phyloP scores from a whole-genome alignment of 306 rosid genomes.

The Comarum palustre region DNA sequence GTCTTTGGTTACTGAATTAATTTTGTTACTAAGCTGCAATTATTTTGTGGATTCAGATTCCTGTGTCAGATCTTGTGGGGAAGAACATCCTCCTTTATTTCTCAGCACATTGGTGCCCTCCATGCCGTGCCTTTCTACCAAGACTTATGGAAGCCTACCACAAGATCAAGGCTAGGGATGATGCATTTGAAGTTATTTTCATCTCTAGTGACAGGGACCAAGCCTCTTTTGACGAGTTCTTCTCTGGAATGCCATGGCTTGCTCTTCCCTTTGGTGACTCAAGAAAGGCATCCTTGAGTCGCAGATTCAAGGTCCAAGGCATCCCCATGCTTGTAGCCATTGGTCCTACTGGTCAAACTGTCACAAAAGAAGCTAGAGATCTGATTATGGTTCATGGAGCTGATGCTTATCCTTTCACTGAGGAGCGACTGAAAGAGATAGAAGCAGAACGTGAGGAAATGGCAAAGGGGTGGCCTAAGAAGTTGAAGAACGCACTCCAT shows the following conservation, averaged over 20 bases:
- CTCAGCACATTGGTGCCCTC: slow-evolving; percentile 86
- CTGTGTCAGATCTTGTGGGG: slow-evolving; percentile 60
- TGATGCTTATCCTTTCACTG: slow-evolving; percentile 68
- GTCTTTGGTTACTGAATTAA: not conserved
- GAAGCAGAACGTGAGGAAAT: slow-evolving; percentile 44
- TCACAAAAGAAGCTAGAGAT: slow-evolving; percentile 49
- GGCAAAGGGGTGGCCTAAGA: slow-evolving; percentile 70
- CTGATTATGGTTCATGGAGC: slow-evolving; percentile 49
- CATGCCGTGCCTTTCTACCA: slow-evolving; percentile 73
- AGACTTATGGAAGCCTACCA: slow-evolving; percentile 55
- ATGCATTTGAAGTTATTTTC: slow-evolving; percentile 62
- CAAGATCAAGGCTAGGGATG: slow-evolving; percentile 54
- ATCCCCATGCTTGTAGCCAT: slow-evolving; percentile 65
- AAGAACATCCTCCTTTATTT: slow-evolving; percentile 71
- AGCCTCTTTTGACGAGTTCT: slow-evolving; percentile 54
- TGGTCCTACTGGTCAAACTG: slow-evolving; percentile 59
- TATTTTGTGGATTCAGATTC: slow-evolving; percentile 42
- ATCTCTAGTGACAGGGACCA: slow-evolving; percentile 72
- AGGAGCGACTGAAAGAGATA: slow-evolving; percentile 43
- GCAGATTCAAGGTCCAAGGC: slow-evolving; percentile 54
- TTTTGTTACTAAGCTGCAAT: not conserved
- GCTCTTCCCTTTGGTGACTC: slow-evolving; percentile 73
- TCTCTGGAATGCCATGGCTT: slow-evolving; percentile 75
- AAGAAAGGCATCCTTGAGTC: slow-evolving; percentile 53
- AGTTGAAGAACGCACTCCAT: slow-evolving; percentile 40